phyloP scores from a whole-genome alignment of 2,329 filamentous ascomycete species.

The Apiospora sp. region DNA sequence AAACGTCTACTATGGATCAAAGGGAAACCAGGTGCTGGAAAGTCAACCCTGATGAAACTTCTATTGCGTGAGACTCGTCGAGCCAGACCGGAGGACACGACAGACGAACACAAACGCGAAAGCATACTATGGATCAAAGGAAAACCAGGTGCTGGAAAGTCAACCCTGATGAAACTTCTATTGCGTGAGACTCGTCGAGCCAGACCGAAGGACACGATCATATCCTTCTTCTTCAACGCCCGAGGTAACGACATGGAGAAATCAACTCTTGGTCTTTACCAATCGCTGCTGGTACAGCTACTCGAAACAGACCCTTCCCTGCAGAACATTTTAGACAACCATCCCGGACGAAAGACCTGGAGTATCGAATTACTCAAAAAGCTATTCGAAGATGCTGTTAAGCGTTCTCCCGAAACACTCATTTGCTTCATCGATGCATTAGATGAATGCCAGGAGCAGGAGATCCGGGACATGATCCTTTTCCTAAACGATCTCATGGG shows the following conservation, averaged over 20 bases:
- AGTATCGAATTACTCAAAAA: conserved; percentile 34
- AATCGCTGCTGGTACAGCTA: conserved; percentile 57
- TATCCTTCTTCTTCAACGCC: conserved; percentile 60
- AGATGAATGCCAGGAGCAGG: conserved; percentile 55
- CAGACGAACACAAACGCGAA: too few species aligned
- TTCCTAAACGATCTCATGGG: conserved; percentile 49
- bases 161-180: conserved; percentile 54
- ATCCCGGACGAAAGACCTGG: not conserved
- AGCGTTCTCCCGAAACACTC: conserved; percentile 27
- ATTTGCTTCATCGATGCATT: conserved; percentile 46
- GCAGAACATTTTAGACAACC: conserved; percentile 41
- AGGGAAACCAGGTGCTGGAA: conserved; percentile 45
- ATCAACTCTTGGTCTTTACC: conserved; percentile 56
- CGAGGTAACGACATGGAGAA: conserved; percentile 52
- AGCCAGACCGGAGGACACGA: conserved; percentile 24
- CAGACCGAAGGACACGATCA: conserved; percentile 24
- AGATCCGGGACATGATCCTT: conserved; percentile 51
- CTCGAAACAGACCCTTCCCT: conserved; percentile 45
- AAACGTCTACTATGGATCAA: conserved; percentile 43
- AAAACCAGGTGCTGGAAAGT: conserved; percentile 45
- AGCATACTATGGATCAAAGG: conserved; percentile 45
- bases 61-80: conserved; percentile 31
- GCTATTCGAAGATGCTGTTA: conserved; percentile 35
- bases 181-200: conserved; percentile 29
- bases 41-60: conserved; percentile 55